Evolutionary conservation across 2,329 filamentous ascomycete species (phyloP).

Genomic region (Arthrobotrys conoides): DNA sequence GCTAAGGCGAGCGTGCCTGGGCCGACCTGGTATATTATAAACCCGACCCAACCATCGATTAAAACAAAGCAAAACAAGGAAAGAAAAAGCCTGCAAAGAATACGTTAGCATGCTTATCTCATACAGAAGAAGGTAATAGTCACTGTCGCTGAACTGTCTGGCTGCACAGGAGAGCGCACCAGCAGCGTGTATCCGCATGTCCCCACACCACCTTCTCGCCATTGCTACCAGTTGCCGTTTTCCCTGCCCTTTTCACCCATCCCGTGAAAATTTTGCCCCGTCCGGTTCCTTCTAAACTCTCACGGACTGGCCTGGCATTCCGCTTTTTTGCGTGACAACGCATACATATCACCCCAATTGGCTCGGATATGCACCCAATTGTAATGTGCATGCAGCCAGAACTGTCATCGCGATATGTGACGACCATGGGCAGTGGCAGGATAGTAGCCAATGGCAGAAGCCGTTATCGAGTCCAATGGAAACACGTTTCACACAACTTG

Average conservation of each 20-base stretch:
- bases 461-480: conserved; percentile 42
- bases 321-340: conserved; percentile 56
- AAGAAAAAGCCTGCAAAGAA: conserved; percentile 14
- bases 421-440: conserved; percentile 25
- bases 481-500: conserved; percentile 60
- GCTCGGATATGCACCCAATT: conserved; percentile 60
- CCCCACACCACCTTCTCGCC: conserved; percentile 42
- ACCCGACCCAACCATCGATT: conserved; percentile 48
- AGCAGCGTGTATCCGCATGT: conserved; percentile 48
- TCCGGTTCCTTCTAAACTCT: conserved; percentile 20
- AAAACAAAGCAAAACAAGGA: conserved; percentile 4
- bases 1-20: conserved; percentile 46
- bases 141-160: conserved; percentile 51
- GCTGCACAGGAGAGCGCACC: conserved; percentile 35
- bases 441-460: conserved; percentile 47
- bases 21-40: conserved; percentile 56
- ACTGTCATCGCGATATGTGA: conserved; percentile 38
- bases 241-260: conserved; percentile 31
- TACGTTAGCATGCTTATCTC: conserved; percentile 53
- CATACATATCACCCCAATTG: conserved; percentile 59
- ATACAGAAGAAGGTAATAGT: neutral
- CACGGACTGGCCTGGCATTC: conserved; percentile 56
- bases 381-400: conserved; percentile 48
- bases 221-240: conserved; percentile 17
- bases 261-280: conserved; percentile 58